Evolutionary conservation across 2,329 filamentous ascomycete genomes (phyloP).

Genomic region (Emergomyces pasteurianus): DNA sequence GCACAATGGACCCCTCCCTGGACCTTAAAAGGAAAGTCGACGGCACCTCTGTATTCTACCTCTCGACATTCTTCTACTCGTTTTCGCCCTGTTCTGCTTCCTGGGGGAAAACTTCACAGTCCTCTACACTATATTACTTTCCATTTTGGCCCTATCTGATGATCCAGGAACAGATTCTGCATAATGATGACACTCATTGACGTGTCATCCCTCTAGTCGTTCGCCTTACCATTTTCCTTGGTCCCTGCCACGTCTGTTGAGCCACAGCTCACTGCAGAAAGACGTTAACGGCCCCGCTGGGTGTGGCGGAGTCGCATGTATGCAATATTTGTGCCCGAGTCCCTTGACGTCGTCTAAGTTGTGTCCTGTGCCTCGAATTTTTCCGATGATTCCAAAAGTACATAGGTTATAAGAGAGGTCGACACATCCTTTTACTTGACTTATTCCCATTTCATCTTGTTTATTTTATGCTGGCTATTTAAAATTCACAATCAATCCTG

Average conservation of each 20-base stretch:
- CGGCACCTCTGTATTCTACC: neutral
- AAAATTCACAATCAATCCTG: neutral
- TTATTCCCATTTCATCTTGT: neutral
- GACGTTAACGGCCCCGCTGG: constrained; percentile 1
- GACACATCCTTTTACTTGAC: neutral
- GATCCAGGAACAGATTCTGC: neutral
- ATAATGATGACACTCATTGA: constrained; percentile 14
- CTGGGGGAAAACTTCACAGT: too few species aligned
- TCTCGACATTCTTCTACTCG: neutral
- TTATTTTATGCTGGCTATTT: neutral
- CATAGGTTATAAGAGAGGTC: neutral
- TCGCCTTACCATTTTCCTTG: neutral
- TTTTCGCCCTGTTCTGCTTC: neutral
- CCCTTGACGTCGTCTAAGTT: neutral
- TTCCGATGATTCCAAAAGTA: neutral
- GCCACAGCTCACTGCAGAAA: constrained; percentile 4
- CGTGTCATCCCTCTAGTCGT: constrained; percentile 17
- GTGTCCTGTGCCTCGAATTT: neutral
- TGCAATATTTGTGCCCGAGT: constrained; percentile 3
- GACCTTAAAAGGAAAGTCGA: constrained; percentile 1
- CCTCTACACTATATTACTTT: neutral
- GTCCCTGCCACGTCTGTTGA: constrained; percentile 2
- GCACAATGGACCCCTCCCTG: neutral
- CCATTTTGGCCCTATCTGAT: neutral
- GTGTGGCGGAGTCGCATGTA: constrained; percentile 9